phyloP scores from a whole-genome alignment of 2,329 filamentous ascomycete genomes.

The Kalmusia sp. region DNA sequence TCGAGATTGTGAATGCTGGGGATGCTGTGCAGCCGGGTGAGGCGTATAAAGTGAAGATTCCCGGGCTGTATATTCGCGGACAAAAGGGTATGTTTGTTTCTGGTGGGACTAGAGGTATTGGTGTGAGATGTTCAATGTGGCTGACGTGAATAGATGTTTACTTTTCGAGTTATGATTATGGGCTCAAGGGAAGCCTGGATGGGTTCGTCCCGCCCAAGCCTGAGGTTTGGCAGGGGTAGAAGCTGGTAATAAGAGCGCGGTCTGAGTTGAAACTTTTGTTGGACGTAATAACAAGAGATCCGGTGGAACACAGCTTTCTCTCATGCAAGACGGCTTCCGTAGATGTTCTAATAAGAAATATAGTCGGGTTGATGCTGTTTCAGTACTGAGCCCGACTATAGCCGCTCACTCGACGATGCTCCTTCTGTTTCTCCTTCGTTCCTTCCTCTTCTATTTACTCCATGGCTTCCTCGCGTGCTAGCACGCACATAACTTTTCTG shows the following conservation, averaged over 20 bases:
- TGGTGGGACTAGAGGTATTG: neutral
- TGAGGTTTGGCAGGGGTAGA: slow-evolving; percentile 10
- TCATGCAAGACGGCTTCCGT: too few species aligned
- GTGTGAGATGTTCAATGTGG: neutral
- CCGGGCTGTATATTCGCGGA: slow-evolving; percentile 18
- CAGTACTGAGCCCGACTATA: too few species aligned
- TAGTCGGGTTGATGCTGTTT: too few species aligned
- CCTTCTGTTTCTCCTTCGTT: neutral
- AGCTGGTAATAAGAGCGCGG: neutral
- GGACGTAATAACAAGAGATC: too few species aligned
- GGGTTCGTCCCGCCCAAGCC: slow-evolving; percentile 15
- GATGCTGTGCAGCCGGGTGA: neutral
- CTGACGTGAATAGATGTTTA: slow-evolving; percentile 12
- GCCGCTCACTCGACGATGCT: too few species aligned
- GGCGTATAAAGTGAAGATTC: slow-evolving; percentile 16
- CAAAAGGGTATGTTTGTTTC: slow-evolving; percentile 13
- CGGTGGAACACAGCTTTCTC: too few species aligned
- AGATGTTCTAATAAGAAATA: too few species aligned
- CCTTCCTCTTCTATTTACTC: too few species aligned
- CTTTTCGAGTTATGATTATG: slow-evolving; percentile 16
- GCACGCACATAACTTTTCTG: neutral
- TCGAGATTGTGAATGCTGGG: slow-evolving; percentile 13
- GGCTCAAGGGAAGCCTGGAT: slow-evolving; percentile 6
- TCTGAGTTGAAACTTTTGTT: too few species aligned
- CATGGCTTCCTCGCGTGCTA: neutral